Evolutionary conservation across 305 asterid genomes (phyloP), one percentile per base, ranked within the genome.

Genomic region (Striga hermonthica): DNA sequence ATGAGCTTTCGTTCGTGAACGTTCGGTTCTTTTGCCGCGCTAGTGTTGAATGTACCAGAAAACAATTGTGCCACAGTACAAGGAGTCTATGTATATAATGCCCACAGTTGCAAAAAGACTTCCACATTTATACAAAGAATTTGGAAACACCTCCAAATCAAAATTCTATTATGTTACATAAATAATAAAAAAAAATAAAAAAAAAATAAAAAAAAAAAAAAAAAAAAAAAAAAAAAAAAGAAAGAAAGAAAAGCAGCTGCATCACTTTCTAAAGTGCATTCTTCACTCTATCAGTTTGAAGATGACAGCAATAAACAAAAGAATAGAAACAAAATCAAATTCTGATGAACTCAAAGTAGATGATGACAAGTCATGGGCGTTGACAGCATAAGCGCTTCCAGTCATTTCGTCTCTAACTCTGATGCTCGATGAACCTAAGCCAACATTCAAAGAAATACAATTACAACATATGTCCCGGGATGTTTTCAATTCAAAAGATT

Each of bases 381-480:
- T 68, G n/a, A 91, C 86, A 3, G 75, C 22, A 57, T 83, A 86
- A 39, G 67, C 68, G 40, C 78, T 77, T 59, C 88, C 93, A 12
- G 87, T 59, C 6, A 56, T 79, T 35, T 78, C 90, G 9, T 88
- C 96, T 70, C 82, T 83, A 47, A 91, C 80, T 75, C 76, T 86
- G 75, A 91, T 88, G 81, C 82, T 81, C 10, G 91, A 82, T 7
- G 93, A 82, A 60, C 94, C 90, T 83, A 12, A 39, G 65, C 73
- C 41, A 7, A 48, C 12, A 4, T 48, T 4, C 1, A n/a, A 12
- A 48, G 14, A 44, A 9, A 2, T 44, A 22, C 31, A 22, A 22
- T 44, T 11, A 1, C 50, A 13, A 48, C 14, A 48, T 12, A 13
- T n/a, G 14, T 48, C 50, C 12, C 14, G 12, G 12, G 50, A 44